phyloP scores from a whole-genome alignment of 129 eudicot species.

The Saposhnikovia divaricata region DNA sequence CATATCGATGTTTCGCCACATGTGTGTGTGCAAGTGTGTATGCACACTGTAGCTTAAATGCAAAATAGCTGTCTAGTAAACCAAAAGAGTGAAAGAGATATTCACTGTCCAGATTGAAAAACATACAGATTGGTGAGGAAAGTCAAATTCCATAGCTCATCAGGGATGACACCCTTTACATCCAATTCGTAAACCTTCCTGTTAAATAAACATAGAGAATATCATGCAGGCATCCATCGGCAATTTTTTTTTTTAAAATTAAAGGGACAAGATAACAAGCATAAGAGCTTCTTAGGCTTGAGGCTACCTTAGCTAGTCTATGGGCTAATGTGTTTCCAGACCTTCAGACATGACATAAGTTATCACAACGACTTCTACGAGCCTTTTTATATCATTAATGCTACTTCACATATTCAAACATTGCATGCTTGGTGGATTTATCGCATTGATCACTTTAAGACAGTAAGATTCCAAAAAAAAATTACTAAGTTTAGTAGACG shows the following conservation, averaged over 20 bases:
- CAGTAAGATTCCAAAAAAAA: too few species aligned
- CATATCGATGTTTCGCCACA: not conserved
- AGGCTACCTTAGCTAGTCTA: too few species aligned
- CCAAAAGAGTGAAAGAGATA: not conserved
- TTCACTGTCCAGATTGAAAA: not conserved
- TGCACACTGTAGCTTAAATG: not conserved
- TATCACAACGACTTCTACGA: too few species aligned
- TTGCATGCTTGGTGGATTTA: too few species aligned
- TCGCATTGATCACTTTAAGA: too few species aligned
- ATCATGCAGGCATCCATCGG: constrained; percentile 44
- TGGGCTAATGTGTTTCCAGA: too few species aligned
- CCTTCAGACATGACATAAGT: too few species aligned
- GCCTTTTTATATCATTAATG: too few species aligned
- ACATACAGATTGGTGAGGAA: constrained; percentile 58
- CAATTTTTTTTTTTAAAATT: not conserved
- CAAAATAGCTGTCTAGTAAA: not conserved
- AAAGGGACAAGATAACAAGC: too few species aligned
- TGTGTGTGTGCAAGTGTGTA: not conserved
- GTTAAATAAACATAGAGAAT: not conserved
- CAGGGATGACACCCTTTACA: constrained; percentile 36
- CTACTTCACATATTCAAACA: too few species aligned
- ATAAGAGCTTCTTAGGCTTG: too few species aligned
- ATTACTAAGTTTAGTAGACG: too few species aligned
- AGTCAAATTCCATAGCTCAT: constrained; percentile 62
- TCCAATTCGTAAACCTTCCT: constrained; percentile 41